A percentile compares a stretch with the other conserved stretches of the same genome.
phyloP scores from a whole-genome alignment of 768 basidiomycete genomes.

The Pisolithus albus region DNA sequence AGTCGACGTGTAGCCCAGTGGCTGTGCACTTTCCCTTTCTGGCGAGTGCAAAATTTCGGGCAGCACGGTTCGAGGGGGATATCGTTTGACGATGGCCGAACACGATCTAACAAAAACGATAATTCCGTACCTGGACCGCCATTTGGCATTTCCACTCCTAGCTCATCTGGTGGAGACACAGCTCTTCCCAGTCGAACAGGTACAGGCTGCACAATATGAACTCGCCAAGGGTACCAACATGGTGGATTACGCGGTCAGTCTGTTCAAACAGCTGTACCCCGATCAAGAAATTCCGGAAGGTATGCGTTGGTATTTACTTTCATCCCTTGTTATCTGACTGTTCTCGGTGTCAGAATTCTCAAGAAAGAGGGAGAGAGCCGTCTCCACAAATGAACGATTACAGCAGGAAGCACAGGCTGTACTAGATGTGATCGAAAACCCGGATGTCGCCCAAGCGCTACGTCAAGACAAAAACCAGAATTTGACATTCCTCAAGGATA shows the following conservation, averaged over 20 bases:
- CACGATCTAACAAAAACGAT: constrained; percentile 88
- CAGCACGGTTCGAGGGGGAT: not conserved
- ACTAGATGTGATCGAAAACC: constrained; percentile 92
- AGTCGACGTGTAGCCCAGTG: constrained; percentile 11
- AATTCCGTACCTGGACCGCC: constrained; percentile 89
- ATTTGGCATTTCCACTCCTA: constrained; percentile 89
- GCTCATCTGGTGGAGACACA: constrained; percentile 75
- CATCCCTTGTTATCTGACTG: not conserved
- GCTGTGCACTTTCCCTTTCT: constrained; percentile 17
- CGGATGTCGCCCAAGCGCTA: constrained; percentile 89
- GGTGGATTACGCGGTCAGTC: constrained; percentile 84
- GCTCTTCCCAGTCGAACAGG: constrained; percentile 71
- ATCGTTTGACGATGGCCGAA: constrained; percentile 58
- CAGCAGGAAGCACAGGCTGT: constrained; percentile 90
- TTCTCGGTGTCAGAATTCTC: constrained; percentile 59
- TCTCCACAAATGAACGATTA: constrained; percentile 77
- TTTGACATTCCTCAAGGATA: constrained; percentile 86
- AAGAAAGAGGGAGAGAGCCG: constrained; percentile 71
- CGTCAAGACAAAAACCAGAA: constrained; percentile 98
- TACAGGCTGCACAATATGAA: constrained; percentile 92
- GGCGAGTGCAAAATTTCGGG: constrained; percentile 10
- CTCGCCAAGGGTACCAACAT: constrained; percentile 97
- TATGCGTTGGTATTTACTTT: constrained; percentile 26
- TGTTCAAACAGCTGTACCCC: constrained; percentile 76
- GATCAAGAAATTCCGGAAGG: constrained; percentile 64